Percentiles rank a stretch among this genome's conserved stretches.
Conservation (phyloP, 2,329 filamentous ascomycete species). For the Chaetomium olivaceum region DNA sequence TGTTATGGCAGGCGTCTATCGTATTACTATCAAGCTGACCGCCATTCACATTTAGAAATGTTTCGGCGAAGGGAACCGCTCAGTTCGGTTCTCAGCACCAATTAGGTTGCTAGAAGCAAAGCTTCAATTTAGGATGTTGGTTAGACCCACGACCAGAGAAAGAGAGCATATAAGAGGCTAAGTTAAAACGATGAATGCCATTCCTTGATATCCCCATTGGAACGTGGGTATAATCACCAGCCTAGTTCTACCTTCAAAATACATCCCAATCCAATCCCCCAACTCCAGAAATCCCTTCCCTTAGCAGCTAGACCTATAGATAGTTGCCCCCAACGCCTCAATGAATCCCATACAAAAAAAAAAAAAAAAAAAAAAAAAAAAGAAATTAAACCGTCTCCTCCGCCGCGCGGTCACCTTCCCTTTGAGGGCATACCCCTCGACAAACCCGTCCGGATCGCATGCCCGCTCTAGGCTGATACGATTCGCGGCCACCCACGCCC, state of each 20-base stretch:
- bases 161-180: background rate
- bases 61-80: too few species aligned
- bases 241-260: background rate
- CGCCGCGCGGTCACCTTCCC: conserved; percentile 42
- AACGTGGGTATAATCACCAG: background rate
- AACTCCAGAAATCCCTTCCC: background rate
- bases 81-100: too few species aligned
- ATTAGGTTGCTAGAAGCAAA: background rate
- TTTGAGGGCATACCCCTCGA: conserved; percentile 64
- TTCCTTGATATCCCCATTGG: background rate
- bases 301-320: background rate
- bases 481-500: conserved; percentile 66
- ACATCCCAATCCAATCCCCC: background rate
- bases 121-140: background rate
- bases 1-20: too few species aligned
- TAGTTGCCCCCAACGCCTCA: background rate
- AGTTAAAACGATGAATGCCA: background rate
- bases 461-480: conserved; percentile 63
- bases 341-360: background rate
- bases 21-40: too few species aligned
- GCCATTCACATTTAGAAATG: too few species aligned
- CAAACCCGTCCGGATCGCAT: conserved; percentile 74
- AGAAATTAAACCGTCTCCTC: conserved; percentile 35
- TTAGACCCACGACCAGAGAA: background rate
- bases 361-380: background rate